Evolutionary conservation across 345 rosid species (phyloP), one percentile per base, ranked within the genome.

Genomic region (Hirschfeldia incana): DNA sequence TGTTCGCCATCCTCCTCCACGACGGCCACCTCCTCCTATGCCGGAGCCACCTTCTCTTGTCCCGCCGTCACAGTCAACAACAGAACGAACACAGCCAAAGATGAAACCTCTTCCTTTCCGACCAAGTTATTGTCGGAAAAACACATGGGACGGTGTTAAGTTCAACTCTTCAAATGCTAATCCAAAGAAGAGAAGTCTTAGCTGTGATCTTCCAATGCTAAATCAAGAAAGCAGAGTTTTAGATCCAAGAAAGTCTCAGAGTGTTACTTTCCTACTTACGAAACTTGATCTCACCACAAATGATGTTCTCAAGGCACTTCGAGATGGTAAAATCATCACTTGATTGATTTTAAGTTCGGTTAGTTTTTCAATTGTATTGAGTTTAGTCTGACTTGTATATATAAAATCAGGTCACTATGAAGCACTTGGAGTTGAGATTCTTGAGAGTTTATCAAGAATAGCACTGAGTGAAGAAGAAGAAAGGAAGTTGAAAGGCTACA

Each of bases 381-480:
- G 2, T 49, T 49, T 6, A 49, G n/a, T n/a, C 6, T 49, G 16
- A n/a, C 6, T 13, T 49, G 16, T 13, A 44, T 8, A 0, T 4
- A 37, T n/a, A 5, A 6, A 49, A 49, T 49, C 55, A 49, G 55
- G 99, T 73, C 86, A 90, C 72, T 85, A 87, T 4, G 97, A 89
- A 72, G 80, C 88, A 11, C 82, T 96, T 70, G 98, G 98, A 63
- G 84, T 91, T 61, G 99, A 96, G 74, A 90, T 96, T 55, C 91
- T 96, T 30, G 97, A 92, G 80, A 91, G 94, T 82, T 76, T 96
- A 81, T 79, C 88, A 57, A 89, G 90, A 85, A 85, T 96, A 87
- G 91, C 91, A 73, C 97, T 89, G 10, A 88, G 91, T 6, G 84
- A 89, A 79, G 99, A 96, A 82, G 97, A 96, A 85, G 98, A 92